These are phyloP conservation scores for Picochlorum sp. DNA, from an alignment of 139 green algal species.

Conservation along the genomic window DNA sequence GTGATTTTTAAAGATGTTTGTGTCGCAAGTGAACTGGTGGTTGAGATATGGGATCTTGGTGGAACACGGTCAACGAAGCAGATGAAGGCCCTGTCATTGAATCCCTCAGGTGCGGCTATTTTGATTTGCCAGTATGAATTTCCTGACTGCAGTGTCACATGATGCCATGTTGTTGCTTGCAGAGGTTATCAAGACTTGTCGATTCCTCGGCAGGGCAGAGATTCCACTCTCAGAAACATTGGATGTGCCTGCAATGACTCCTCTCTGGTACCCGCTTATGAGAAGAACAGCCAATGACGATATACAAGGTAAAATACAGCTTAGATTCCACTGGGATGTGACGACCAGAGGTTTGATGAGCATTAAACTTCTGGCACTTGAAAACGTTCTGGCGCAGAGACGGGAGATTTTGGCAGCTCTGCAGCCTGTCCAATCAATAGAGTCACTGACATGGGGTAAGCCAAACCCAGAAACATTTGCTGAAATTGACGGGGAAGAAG, in stretches of 20 bases:
- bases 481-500: background rate
- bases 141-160: background rate
- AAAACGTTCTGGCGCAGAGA: slow-evolving; percentile 55
- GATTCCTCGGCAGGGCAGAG: slow-evolving; percentile 46
- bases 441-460: slow-evolving; percentile 11
- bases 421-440: slow-evolving; percentile 32
- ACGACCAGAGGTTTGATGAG: slow-evolving; percentile 58
- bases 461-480: background rate
- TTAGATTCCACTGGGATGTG: slow-evolving; percentile 69
- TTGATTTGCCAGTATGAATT: slow-evolving; percentile 1
- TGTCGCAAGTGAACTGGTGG: slow-evolving; percentile 41
- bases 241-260: slow-evolving; percentile 20
- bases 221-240: slow-evolving; percentile 62
- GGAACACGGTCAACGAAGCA: slow-evolving; percentile 21
- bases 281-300: slow-evolving; percentile 31
- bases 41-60: slow-evolving; percentile 61
- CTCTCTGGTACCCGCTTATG: slow-evolving; percentile 41
- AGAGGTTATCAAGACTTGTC: slow-evolving; percentile 39
- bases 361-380: slow-evolving; percentile 58
- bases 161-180: slow-evolving; percentile 1
- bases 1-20: slow-evolving; percentile 38
- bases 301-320: slow-evolving; percentile 35
- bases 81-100: slow-evolving; percentile 22
- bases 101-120: slow-evolving; percentile 17
- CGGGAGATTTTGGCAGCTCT: slow-evolving; percentile 62